phyloP scores from a whole-genome alignment of 345 rosid genomes.

The Gossypium raimondii region DNA sequence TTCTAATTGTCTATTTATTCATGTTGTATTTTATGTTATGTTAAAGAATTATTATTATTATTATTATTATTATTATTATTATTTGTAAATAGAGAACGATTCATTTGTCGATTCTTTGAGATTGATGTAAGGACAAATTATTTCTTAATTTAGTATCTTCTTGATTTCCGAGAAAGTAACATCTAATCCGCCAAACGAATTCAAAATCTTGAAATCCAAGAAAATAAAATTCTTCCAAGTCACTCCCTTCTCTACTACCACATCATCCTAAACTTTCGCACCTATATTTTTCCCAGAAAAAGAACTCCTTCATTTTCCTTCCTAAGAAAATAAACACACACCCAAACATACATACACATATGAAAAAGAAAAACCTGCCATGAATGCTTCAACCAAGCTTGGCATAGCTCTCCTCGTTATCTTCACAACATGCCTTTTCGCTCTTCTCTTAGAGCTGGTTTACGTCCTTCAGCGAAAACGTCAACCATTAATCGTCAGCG shows the following conservation, averaged over 20 bases:
- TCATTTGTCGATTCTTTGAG: background rate
- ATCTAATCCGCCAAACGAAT: background rate
- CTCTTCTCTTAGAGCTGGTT: conserved; percentile 33
- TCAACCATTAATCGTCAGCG: conserved; percentile 22
- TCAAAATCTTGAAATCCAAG: background rate
- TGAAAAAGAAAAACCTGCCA: conserved; percentile 13
- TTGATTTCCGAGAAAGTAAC: background rate
- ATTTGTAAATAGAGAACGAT: no score
- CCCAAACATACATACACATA: no score
- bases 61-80: no score
- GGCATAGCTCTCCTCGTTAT: conserved; percentile 34
- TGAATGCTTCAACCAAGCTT: conserved; percentile 37
- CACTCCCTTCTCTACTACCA: conserved; percentile 10
- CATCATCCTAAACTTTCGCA: conserved; percentile 7
- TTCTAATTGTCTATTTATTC: no score
- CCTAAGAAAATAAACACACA: background rate
- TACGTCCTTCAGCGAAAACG: conserved; percentile 51
- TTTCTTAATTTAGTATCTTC: background rate
- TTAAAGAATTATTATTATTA: no score
- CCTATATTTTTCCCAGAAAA: conserved; percentile 14
- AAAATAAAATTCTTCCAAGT: background rate
- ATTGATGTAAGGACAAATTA: background rate
- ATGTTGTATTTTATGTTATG: no score
- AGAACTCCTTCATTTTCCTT: background rate
- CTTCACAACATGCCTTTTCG: conserved; percentile 38